Evolutionary conservation across 1,284 basidiomycete genomes (phyloP).

Genomic region (Microbotryum intermedium): DNA sequence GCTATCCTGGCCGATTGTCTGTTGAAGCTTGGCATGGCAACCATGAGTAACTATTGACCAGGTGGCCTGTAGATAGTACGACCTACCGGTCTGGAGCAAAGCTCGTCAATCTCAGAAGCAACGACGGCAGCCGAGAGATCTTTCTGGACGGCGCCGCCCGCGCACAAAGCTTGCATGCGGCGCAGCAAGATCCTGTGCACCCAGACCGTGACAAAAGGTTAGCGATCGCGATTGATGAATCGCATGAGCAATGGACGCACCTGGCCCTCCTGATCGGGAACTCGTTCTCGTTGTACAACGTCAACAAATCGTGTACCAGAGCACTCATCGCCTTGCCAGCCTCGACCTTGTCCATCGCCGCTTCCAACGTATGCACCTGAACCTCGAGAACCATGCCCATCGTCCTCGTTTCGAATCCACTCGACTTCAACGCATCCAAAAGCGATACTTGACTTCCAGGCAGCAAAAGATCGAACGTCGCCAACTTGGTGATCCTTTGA

Average conservation of each 20-base stretch:
- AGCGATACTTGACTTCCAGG: neutral
- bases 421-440: neutral
- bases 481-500: slow-evolving; percentile 15
- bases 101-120: slow-evolving; percentile 28
- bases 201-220: neutral
- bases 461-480: slow-evolving; percentile 24
- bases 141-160: slow-evolving; percentile 14
- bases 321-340: neutral
- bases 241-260: neutral
- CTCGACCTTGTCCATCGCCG: slow-evolving; percentile 8
- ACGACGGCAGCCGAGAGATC: slow-evolving; percentile 26
- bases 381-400: slow-evolving; percentile 15
- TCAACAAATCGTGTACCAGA: slow-evolving; percentile 20
- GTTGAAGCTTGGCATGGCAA: neutral
- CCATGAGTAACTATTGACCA: neutral
- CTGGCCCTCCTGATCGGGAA: slow-evolving; percentile 34
- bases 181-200: slow-evolving; percentile 13
- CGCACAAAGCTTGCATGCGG: slow-evolving; percentile 15
- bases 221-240: neutral
- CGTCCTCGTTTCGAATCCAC: neutral
- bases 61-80: neutral
- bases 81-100: slow-evolving; percentile 7
- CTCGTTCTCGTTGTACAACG: slow-evolving; percentile 29
- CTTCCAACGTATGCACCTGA: slow-evolving; percentile 11
- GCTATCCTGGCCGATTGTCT: slow-evolving; percentile 21